phyloP scores from a whole-genome alignment of 495 filamentous ascomycete species.

The Talaromyces liani region DNA sequence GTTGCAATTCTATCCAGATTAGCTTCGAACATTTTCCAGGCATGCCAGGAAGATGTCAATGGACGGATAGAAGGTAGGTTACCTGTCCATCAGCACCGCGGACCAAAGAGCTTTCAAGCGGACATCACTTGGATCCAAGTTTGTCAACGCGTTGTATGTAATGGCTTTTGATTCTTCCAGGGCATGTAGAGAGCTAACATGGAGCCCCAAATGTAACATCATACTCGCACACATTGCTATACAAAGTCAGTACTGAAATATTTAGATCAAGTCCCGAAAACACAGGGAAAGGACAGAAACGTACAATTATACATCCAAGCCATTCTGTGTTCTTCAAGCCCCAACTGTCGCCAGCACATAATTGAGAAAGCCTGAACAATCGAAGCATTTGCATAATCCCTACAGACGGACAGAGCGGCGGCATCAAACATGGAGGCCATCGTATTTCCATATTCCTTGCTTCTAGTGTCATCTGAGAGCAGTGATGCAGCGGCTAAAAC shows the following conservation, averaged over 20 bases:
- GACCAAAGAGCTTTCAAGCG: not conserved
- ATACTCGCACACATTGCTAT: not conserved
- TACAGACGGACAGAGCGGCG: not conserved
- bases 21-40: not conserved
- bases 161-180: not conserved
- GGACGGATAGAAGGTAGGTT: not conserved
- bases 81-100: not conserved
- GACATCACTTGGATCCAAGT: not conserved
- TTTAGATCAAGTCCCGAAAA: not conserved
- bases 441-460: no score
- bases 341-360: not conserved
- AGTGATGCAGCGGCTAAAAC: not conserved
- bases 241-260: not conserved
- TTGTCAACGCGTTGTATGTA: not conserved
- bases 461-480: no score
- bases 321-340: slow-evolving; percentile 1
- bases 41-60: not conserved
- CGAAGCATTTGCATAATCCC: not conserved
- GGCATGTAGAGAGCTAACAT: not conserved
- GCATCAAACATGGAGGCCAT: not conserved
- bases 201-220: not conserved
- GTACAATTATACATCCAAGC: slow-evolving; percentile 1
- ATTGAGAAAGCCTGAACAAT: not conserved
- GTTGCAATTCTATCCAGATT: not conserved
- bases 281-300: not conserved